A percentile compares a stretch with the other conserved stretches of the same genome.
Conservation (phyloP, 2,329 filamentous ascomycete species). For the Alternaria tenuissima region DNA sequence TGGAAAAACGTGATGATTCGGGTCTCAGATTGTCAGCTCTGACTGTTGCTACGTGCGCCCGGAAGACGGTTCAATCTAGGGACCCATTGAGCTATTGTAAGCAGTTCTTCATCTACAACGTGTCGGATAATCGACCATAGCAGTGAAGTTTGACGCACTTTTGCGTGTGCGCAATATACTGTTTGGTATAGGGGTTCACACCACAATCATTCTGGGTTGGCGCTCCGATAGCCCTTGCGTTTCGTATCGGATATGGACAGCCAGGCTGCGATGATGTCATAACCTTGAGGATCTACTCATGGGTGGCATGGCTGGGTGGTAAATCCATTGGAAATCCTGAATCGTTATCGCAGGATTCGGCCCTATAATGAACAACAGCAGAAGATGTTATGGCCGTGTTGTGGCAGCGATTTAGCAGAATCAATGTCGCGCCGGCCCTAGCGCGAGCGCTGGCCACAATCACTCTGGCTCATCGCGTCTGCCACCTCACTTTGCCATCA, state of each 20-base stretch:
- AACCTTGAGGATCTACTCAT: neutral
- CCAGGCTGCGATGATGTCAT: constrained; percentile 3
- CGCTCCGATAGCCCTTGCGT: neutral
- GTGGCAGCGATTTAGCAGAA: neutral
- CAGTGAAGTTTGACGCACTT: neutral
- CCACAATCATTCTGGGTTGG: neutral
- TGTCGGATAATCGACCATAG: neutral
- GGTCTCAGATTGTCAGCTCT: neutral
- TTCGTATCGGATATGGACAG: neutral
- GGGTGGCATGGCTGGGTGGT: neutral
- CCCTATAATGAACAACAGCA: neutral
- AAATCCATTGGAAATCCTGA: neutral
- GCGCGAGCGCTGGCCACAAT: neutral
- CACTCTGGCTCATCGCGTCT: neutral
- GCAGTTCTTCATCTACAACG: neutral
- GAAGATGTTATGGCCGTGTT: neutral
- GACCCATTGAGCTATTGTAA: neutral
- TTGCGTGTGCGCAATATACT: neutral
- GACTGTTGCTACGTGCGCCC: neutral
- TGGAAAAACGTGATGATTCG: constrained; percentile 1
- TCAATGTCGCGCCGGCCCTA: neutral
- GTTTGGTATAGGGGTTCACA: neutral
- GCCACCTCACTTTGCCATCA: neutral
- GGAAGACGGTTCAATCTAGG: neutral
- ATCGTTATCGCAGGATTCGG: neutral